Conservation (phyloP, 2,329 filamentous ascomycete species). For the Chaetomium sp. region DNA sequence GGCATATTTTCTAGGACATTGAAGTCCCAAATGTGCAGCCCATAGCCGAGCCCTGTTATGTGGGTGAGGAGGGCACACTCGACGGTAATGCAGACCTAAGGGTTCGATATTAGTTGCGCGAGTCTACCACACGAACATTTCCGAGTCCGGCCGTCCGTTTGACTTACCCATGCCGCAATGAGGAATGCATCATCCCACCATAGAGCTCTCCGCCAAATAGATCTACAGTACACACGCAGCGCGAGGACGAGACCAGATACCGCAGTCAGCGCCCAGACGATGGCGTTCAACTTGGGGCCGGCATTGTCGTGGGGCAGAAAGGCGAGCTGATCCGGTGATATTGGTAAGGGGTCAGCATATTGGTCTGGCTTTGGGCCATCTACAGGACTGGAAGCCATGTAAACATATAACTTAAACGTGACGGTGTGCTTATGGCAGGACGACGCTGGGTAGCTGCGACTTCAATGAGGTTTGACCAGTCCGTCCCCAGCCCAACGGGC, state of each 20-base stretch:
- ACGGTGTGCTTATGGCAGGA: background rate
- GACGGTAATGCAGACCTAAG: constrained; percentile 27
- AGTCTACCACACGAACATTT: background rate
- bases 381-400: background rate
- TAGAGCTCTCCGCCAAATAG: constrained; percentile 29
- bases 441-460: too few relatives aligned
- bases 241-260: constrained; percentile 30
- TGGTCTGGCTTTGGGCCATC: constrained; percentile 23
- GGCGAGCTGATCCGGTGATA: constrained; percentile 22
- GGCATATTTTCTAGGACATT: constrained; percentile 30
- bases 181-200: constrained; percentile 37
- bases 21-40: constrained; percentile 34
- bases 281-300: constrained; percentile 26
- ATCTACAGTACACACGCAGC: constrained; percentile 35
- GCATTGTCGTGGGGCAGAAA: constrained; percentile 31
- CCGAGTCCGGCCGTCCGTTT: too few relatives aligned
- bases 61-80: constrained; percentile 29
- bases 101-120: background rate
- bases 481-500: background rate
- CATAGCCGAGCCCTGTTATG: constrained; percentile 30
- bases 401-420: too few relatives aligned
- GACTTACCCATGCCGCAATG: constrained; percentile 33
- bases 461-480: background rate
- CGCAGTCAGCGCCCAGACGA: constrained; percentile 32
- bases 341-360: constrained; percentile 21